Base-by-base conservation (phyloP, 208 protist genomes). In the Angomonas ambiguus region DNA sequence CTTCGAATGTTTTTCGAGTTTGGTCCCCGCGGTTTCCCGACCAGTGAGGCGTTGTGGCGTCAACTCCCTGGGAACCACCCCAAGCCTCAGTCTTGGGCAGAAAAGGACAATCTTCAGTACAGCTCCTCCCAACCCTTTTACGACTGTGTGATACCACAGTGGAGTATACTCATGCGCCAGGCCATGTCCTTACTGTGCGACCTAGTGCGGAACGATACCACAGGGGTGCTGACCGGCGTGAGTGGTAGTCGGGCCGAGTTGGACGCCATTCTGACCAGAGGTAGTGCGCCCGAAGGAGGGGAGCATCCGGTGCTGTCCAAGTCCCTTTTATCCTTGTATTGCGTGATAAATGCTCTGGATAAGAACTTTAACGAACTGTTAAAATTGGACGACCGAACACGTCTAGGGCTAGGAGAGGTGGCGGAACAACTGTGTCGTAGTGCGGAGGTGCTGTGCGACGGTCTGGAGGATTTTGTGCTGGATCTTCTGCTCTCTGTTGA, bases 1-100 rank as follows among this genome's bases (percentile, higher is more conserved):
- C 32, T 79, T 0, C 18, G 20, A 5, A n/a, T 48, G n/a, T 73
- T 79, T 35, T 63, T 79, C 13, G 42, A 71, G 60, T 79, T 60
- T 30, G 73, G 73, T 4, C 30, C 67, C 34, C 67, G 72, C 31
- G 13, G 56, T 8, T 18, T 20, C 6, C 20, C 59, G 11, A 51
- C 67, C 11, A 32, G 35, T 0, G 38, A 24, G 5, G 28, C 8
- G 20, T 59, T 79, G n/a, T 59, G 27, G 33, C 30, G 13, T 16
- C 1, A 42, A 0, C 20, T 51, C 0, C 18, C 27, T 32, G 27
- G 30, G 20, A 25, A 2, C 5, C 27, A 31, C 18, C 27, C 49
- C 3, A 53, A 62, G 10, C 53, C 66, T n/a, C 59, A 67, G 30
- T 24, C 38, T 18, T 41, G 53, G 53, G 13, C 6, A 16, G 24